Evolutionary conservation across 352 stramenopile genomes (phyloP), one percentile per base, ranked within the genome.

Genomic region (Pythium volutum): DNA sequence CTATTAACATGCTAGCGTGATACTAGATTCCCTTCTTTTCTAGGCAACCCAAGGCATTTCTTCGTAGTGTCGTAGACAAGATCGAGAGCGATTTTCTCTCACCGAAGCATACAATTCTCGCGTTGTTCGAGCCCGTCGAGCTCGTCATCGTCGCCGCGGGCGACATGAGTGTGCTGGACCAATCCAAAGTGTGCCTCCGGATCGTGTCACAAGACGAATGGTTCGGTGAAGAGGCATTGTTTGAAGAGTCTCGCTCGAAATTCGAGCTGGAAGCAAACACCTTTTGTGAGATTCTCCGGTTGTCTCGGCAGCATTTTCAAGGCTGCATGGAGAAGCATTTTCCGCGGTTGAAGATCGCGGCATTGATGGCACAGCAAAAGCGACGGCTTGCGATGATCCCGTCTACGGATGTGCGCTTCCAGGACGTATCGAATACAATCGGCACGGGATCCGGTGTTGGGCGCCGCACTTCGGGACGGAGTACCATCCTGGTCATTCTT

Each of bases 251-350:
- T 22, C 45, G 38, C 2, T 69, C 55, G n/a, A 55, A 59, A 23
- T 54, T 55, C 45, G 43, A 61, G 10, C 49, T 70, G 15, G 53
- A 66, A 7, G 55, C 62, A 15, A 55, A 74, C 3, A 59, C 12
- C 2, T 70, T 64, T 41, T 70, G 62, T 27, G 66, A 73, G 33
- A 38, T 69, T 14, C 46, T 66, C 7, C 39, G 49, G 14, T 26
- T 73, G 1, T 54, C 58, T 9, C 50, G 52, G 7, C 31, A 33
- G 9, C 43, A 55, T 42, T 71, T 71, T 25, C 15, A 56, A 18
- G 47, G 62, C 5, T 76, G 76, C 12, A 39, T 83, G 34, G 62
- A 67, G 10, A 86, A 81, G 38, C 77, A 87, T 39, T 87, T 87
- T 36, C 75, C 74, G 18, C 73, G 76, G 31, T 16, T 83, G 39